phyloP scores from a whole-genome alignment of 2,329 filamentous ascomycete species.

The Beauveria scarabaeidicola region DNA sequence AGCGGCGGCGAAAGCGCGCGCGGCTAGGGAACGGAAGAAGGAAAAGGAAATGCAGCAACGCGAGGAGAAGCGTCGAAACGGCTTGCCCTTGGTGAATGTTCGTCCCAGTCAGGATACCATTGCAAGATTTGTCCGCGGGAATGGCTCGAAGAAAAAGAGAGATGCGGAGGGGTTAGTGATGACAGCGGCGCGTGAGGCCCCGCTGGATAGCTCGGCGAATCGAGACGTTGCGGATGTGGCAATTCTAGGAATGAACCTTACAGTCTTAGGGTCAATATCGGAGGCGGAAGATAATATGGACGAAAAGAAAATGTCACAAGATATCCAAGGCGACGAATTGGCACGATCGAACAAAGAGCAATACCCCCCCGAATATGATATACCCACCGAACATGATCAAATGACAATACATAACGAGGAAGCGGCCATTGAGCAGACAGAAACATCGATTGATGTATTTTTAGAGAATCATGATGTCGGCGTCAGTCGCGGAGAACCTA shows the following conservation, averaged over 20 bases:
- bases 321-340: neutral
- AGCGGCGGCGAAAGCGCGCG: slow-evolving; percentile 38
- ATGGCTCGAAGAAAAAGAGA: slow-evolving; percentile 24
- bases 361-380: neutral
- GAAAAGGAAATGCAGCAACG: slow-evolving; percentile 40
- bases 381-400: neutral
- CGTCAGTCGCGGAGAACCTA: neutral
- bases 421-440: neutral
- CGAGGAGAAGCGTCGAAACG: slow-evolving; percentile 42
- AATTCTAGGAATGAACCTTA: neutral
- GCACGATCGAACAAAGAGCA: neutral
- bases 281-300: neutral
- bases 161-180: slow-evolving; percentile 15
- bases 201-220: slow-evolving; percentile 13
- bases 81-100: slow-evolving; percentile 45
- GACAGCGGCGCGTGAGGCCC: neutral
- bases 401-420: neutral
- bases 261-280: neutral
- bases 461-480: neutral
- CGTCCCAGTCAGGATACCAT: slow-evolving; percentile 51
- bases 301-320: neutral
- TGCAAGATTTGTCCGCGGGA: slow-evolving; percentile 39
- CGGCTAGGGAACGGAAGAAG: slow-evolving; percentile 46
- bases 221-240: neutral
- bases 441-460: neutral